Evolutionary conservation across 371 early-diverging fungal genomes (phyloP).

Genomic region (Saksenaea oblongispora): DNA sequence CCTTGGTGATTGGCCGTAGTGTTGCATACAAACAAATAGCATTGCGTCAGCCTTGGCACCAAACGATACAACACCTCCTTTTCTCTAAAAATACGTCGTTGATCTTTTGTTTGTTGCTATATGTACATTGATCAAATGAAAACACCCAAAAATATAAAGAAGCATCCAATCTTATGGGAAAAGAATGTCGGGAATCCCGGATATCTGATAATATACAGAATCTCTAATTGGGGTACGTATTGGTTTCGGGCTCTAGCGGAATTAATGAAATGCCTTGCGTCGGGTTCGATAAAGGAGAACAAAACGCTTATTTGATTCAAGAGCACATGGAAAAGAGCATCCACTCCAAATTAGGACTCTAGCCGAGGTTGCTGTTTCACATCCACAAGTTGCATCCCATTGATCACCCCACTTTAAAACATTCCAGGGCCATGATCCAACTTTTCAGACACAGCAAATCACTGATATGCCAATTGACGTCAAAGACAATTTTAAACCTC

Average conservation of each 20-base stretch:
- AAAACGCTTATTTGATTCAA: too few species aligned
- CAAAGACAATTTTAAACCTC: too few species aligned
- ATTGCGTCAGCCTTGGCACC: neutral
- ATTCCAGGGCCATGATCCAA: too few species aligned
- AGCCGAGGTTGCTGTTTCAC: too few species aligned
- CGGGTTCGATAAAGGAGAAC: too few species aligned
- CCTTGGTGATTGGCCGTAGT: neutral
- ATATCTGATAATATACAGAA: neutral
- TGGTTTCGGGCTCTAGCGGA: neutral
- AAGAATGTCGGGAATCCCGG: conserved; percentile 1
- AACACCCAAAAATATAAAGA: neutral
- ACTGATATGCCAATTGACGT: too few species aligned
- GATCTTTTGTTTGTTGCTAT: neutral
- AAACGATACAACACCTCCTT: neutral
- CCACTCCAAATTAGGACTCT: too few species aligned
- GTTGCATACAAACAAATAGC: neutral
- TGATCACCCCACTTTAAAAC: too few species aligned
- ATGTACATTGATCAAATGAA: neutral
- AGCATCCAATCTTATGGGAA: neutral
- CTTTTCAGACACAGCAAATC: too few species aligned
- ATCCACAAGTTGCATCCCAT: too few species aligned
- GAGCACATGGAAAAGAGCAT: too few species aligned
- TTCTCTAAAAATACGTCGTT: neutral
- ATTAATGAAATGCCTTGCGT: neutral
- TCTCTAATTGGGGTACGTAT: neutral